Conservation (phyloP, 345 rosid species). For the Excoecaria cochinchinensis region DNA sequence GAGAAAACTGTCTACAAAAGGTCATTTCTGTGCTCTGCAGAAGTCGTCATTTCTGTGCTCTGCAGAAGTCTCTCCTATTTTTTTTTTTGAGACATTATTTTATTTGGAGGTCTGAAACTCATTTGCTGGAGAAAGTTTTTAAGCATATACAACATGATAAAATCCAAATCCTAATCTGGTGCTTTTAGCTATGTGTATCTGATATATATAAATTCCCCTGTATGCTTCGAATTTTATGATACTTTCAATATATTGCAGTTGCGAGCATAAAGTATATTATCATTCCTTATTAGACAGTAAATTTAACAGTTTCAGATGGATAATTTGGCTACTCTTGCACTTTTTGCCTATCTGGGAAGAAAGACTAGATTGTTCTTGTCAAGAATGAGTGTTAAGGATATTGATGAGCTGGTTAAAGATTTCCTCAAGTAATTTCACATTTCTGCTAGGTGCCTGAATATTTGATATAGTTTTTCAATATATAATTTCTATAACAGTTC, state of each 20-base stretch:
- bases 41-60: slow-evolving; percentile 26
- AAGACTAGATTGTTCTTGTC: slow-evolving; percentile 49
- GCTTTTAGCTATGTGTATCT: background rate
- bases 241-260: slow-evolving; percentile 3
- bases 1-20: slow-evolving; percentile 30
- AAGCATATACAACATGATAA: background rate
- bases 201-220: background rate
- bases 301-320: slow-evolving; percentile 46
- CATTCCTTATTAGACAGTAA: background rate
- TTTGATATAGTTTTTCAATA: slow-evolving; percentile 4
- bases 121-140: background rate
- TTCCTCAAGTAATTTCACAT: slow-evolving; percentile 47
- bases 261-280: background rate
- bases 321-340: slow-evolving; percentile 59
- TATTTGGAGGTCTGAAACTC: background rate
- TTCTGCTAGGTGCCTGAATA: background rate
- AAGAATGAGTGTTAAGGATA: slow-evolving; percentile 51
- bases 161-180: background rate
- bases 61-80: background rate
- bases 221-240: background rate
- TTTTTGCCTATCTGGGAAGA: slow-evolving; percentile 67
- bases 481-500: background rate
- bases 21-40: slow-evolving; percentile 27
- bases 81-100: background rate
- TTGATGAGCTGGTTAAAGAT: slow-evolving; percentile 58